Evolutionary conservation across 768 basidiomycete genomes (phyloP).

Genomic region (Termitomyces heimii): DNA sequence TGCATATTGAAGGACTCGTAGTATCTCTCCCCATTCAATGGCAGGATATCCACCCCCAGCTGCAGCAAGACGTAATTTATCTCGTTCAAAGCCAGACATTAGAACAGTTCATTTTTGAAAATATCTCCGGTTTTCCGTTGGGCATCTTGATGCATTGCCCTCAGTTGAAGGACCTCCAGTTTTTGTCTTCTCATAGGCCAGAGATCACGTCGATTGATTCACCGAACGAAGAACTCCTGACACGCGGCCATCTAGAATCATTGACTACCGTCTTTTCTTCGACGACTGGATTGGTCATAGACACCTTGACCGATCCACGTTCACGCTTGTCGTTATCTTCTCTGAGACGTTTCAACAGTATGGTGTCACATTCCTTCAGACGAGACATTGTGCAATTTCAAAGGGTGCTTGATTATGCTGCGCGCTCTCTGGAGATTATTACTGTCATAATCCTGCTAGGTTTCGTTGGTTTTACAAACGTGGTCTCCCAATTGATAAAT

Average conservation of each 20-base stretch:
- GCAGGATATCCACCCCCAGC: neutral
- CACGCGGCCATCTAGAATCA: neutral
- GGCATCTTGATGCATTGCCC: neutral
- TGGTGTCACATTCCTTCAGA: neutral
- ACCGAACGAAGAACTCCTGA: neutral
- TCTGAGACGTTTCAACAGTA: neutral
- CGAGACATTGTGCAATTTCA: neutral
- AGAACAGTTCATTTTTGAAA: neutral
- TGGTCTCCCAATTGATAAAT: neutral
- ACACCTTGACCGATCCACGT: neutral
- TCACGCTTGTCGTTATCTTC: conserved; percentile 1
- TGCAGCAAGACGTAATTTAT: neutral
- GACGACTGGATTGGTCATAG: neutral
- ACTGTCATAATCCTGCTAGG: neutral
- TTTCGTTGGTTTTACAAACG: neutral
- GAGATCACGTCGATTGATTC: neutral
- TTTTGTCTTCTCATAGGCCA: neutral
- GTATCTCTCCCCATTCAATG: neutral
- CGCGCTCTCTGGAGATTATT: neutral
- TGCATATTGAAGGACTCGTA: neutral
- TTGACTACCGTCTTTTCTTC: neutral
- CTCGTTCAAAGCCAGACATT: neutral
- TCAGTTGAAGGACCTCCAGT: conserved; percentile 2
- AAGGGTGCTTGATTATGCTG: neutral
- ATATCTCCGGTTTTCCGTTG: neutral